These are phyloP conservation scores for Phaeosphaeria sp. DNA, from an alignment of 2,329 filamentous ascomycete species.

Conservation along the genomic window DNA sequence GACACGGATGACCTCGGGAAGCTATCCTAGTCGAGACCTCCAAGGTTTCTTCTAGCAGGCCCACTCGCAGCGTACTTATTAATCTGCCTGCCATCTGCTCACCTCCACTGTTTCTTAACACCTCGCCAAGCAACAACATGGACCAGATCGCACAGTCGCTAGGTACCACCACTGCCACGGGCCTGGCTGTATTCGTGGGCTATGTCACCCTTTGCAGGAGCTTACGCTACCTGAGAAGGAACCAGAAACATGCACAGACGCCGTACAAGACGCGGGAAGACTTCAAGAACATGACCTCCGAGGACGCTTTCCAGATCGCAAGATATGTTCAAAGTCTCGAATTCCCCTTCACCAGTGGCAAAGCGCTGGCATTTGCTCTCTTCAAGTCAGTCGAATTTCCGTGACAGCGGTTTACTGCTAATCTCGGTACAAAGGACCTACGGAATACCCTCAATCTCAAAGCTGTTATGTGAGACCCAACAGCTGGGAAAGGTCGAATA, in stretches of 20 bases:
- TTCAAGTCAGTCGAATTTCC: constrained; percentile 51
- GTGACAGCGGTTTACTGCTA: background rate
- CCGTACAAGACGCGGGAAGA: constrained; percentile 55
- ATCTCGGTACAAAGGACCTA: constrained; percentile 33
- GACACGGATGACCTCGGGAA: background rate
- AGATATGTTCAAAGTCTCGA: constrained; percentile 57
- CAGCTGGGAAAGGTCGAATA: constrained; percentile 33
- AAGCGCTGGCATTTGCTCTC: constrained; percentile 64
- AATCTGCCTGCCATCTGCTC: background rate
- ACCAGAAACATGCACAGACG: constrained; percentile 50
- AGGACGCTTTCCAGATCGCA: constrained; percentile 60
- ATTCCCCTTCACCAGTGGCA: constrained; percentile 61
- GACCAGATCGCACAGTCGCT: background rate
- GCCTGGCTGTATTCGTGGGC: constrained; percentile 15
- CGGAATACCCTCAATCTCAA: constrained; percentile 47
- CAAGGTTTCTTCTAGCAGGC: background rate
- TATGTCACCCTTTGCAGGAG: constrained; percentile 44
- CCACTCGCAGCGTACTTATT: background rate
- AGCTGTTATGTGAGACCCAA: constrained; percentile 41
- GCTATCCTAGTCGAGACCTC: background rate
- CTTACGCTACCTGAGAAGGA: constrained; percentile 50
- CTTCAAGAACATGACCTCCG: constrained; percentile 60
- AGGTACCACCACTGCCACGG: constrained; percentile 5
- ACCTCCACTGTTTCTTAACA: background rate
- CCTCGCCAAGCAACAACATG: background rate